Percentiles rank a stretch among this genome's conserved stretches.
Evolutionary conservation across 2,329 filamentous ascomycete species (phyloP).

Genomic region (Trichoderma guizhouense): DNA sequence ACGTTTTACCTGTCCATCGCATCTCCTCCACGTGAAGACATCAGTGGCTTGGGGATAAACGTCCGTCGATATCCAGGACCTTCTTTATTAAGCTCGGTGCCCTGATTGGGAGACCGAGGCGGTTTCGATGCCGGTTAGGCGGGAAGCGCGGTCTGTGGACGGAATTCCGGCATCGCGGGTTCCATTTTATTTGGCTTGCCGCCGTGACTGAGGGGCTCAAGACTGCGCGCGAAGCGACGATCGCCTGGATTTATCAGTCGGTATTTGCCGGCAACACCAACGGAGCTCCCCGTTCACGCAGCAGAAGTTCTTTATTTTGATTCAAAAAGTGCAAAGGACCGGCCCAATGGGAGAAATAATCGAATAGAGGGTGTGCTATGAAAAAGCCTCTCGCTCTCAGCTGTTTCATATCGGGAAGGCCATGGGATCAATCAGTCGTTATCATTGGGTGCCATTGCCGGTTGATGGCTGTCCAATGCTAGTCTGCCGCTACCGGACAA

Average conservation of each 20-base stretch:
- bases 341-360: conserved; percentile 4
- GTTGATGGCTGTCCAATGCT: background rate
- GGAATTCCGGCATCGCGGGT: conserved; percentile 7
- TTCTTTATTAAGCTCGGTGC: background rate
- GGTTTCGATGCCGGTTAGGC: background rate
- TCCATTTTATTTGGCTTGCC: background rate
- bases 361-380: background rate
- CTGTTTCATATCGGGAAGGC: conserved; percentile 6
- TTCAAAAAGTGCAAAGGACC: background rate
- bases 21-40: conserved; percentile 15
- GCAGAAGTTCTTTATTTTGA: background rate
- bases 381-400: background rate
- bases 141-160: background rate
- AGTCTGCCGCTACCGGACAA: conserved; percentile 14
- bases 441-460: background rate
- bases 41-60: conserved; percentile 2
- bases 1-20: background rate
- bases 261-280: background rate
- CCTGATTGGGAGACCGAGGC: conserved; percentile 12
- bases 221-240: conserved; percentile 2
- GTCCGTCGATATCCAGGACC: background rate
- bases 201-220: background rate
- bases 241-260: background rate
- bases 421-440: background rate
- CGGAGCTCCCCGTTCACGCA: background rate